Conservation (phyloP, 1,284 basidiomycete species). For the Golubevia pallescens region DNA sequence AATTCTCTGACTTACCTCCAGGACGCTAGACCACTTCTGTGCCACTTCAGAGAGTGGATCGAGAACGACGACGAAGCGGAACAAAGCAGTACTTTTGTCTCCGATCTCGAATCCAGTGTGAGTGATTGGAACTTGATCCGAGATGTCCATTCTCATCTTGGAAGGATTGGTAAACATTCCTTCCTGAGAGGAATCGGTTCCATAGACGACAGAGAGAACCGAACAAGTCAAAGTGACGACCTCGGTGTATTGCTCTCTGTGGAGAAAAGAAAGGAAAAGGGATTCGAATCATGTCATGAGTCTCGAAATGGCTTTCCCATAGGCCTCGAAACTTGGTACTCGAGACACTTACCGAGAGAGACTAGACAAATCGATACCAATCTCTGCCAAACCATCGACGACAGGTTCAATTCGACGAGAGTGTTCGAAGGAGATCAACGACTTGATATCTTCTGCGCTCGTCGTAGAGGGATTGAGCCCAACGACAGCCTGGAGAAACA, state of each 20-base stretch:
- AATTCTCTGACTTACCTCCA: not conserved
- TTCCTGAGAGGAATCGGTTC: not conserved
- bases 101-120: constrained; percentile 26
- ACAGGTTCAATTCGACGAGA: too few relatives aligned
- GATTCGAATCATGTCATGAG: too few relatives aligned
- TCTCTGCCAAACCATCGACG: constrained; percentile 4
- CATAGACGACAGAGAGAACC: not conserved
- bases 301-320: too few relatives aligned
- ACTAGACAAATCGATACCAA: constrained; percentile 1
- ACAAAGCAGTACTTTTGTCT: constrained; percentile 16
- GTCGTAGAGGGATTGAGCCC: constrained; percentile 1
- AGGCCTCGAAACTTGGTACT: too few relatives aligned
- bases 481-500: constrained; percentile 6
- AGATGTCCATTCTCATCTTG: not conserved
- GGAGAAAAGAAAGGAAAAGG: not conserved
- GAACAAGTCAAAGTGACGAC: not conserved
- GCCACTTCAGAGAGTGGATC: constrained; percentile 44
- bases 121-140: not conserved
- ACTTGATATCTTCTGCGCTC: constrained; percentile 7
- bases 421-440: constrained; percentile 12
- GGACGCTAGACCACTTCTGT: constrained; percentile 30
- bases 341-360: not conserved
- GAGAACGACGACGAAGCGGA: constrained; percentile 33
- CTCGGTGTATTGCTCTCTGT: not conserved
- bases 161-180: not conserved